These are phyloP conservation scores for Aspergillus tanneri DNA, from an alignment of 2,329 filamentous ascomycete genomes.

Conservation along the genomic window DNA sequence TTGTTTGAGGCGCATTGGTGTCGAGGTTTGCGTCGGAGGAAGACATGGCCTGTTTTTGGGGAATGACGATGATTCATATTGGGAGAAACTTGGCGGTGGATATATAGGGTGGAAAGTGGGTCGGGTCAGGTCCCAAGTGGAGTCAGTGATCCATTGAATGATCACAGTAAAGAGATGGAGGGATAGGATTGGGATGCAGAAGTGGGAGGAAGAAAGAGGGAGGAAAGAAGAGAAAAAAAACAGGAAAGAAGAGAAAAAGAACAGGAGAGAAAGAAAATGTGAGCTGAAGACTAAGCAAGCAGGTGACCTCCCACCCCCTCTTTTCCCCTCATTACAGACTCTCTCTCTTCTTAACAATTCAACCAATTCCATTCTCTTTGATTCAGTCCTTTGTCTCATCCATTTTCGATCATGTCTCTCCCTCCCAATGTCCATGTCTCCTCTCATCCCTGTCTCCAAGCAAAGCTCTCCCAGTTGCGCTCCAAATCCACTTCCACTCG, in stretches of 20 bases:
- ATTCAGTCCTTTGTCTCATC: neutral
- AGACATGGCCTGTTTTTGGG: neutral
- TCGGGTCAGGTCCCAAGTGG: neutral
- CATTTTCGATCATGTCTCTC: conserved; percentile 33
- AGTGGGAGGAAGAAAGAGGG: neutral
- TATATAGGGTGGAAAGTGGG: neutral
- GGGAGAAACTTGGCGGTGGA: neutral
- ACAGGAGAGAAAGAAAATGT: conserved; percentile 6
- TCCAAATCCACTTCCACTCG: conserved; percentile 67
- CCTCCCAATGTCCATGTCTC: conserved; percentile 70
- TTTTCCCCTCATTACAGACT: conserved; percentile 12
- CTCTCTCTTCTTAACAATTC: neutral
- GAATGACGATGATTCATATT: neutral
- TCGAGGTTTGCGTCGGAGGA: conserved; percentile 20
- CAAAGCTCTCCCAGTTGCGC: conserved; percentile 87
- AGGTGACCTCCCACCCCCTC: conserved; percentile 1
- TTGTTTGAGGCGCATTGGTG: conserved; percentile 41
- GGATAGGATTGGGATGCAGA: neutral
- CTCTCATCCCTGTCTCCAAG: conserved; percentile 77
- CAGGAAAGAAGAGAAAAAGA: conserved; percentile 6
- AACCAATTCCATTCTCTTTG: conserved; percentile 4
- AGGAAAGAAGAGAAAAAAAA: neutral
- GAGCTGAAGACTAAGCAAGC: neutral
- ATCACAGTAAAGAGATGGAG: too few species aligned
- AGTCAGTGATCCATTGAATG: neutral